phyloP scores from a whole-genome alignment of 1,139 yeast genomes.

The Sugiyamaella novakii region DNA sequence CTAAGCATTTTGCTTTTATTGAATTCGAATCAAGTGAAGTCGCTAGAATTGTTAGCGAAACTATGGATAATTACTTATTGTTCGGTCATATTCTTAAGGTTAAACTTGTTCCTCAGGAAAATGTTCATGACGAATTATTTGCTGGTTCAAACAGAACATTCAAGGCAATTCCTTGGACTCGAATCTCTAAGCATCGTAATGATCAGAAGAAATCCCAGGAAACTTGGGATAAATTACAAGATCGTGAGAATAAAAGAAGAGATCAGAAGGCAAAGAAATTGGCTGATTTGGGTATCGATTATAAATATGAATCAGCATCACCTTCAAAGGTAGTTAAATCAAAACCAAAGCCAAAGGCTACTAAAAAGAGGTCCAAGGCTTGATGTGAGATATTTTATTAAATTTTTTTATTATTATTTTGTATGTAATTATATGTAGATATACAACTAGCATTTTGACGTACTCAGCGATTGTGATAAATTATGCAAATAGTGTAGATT shows the following conservation, averaged over 20 bases:
- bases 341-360: constrained; percentile 2
- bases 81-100: constrained; percentile 84
- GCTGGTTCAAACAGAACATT: constrained; percentile 58
- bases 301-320: constrained; percentile 31
- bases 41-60: constrained; percentile 86
- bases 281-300: constrained; percentile 56
- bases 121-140: constrained; percentile 51
- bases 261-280: constrained; percentile 53
- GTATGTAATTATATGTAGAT: constrained; percentile 16
- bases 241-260: constrained; percentile 52
- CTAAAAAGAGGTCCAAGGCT: constrained; percentile 18
- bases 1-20: constrained; percentile 90
- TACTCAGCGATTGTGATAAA: background rate
- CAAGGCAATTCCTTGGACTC: constrained; percentile 65
- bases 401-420: constrained; percentile 12
- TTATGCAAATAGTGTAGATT: background rate
- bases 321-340: background rate
- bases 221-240: constrained; percentile 61
- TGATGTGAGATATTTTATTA: constrained; percentile 6
- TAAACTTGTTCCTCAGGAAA: constrained; percentile 52
- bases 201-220: constrained; percentile 60
- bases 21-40: constrained; percentile 76
- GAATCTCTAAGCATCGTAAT: constrained; percentile 55
- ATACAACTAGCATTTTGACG: constrained; percentile 10
- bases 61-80: constrained; percentile 91